Percentiles rank a stretch among this genome's conserved stretches.
phyloP scores from a whole-genome alignment of 768 basidiomycete genomes.

The Suillus luteus region DNA sequence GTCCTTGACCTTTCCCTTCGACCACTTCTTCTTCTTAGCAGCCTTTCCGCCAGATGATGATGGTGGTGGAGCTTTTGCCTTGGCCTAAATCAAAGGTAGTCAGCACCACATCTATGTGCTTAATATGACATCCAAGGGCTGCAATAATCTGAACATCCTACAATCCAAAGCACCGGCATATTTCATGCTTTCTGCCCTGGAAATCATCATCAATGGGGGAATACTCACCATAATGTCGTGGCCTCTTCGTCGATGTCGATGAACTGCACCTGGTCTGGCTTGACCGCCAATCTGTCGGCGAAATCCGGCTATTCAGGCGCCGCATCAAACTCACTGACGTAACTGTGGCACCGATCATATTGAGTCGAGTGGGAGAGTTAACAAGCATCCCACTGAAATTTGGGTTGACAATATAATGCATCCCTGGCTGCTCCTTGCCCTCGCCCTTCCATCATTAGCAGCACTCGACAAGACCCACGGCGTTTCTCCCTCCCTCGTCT shows the following conservation, averaged over 20 bases:
- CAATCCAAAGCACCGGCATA: background rate
- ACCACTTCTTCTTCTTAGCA: slow-evolving; percentile 99
- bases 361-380: background rate
- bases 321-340: slow-evolving; percentile 27
- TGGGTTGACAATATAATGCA: slow-evolving; percentile 46
- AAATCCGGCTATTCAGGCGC: slow-evolving; percentile 25
- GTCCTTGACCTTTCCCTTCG: slow-evolving; percentile 99
- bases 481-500: slow-evolving; percentile 53
- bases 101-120: slow-evolving; percentile 24
- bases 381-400: background rate
- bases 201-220: background rate
- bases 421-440: slow-evolving; percentile 46
- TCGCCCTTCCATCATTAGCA: slow-evolving; percentile 43
- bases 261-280: background rate
- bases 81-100: slow-evolving; percentile 52
- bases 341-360: slow-evolving; percentile 19
- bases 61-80: slow-evolving; percentile 69
- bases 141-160: slow-evolving; percentile 13
- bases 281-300: slow-evolving; percentile 16
- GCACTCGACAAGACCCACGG: slow-evolving; percentile 54
- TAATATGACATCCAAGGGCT: slow-evolving; percentile 25
- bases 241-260: slow-evolving; percentile 32
- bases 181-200: background rate
- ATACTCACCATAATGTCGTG: slow-evolving; percentile 32
- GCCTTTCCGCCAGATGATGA: slow-evolving; percentile 77